A percentile compares a stretch with the other conserved stretches of the same genome.
These are phyloP conservation scores for Paracoccidioides lutzii DNA, from an alignment of 2,329 filamentous ascomycete genomes.

Conservation along the genomic window DNA sequence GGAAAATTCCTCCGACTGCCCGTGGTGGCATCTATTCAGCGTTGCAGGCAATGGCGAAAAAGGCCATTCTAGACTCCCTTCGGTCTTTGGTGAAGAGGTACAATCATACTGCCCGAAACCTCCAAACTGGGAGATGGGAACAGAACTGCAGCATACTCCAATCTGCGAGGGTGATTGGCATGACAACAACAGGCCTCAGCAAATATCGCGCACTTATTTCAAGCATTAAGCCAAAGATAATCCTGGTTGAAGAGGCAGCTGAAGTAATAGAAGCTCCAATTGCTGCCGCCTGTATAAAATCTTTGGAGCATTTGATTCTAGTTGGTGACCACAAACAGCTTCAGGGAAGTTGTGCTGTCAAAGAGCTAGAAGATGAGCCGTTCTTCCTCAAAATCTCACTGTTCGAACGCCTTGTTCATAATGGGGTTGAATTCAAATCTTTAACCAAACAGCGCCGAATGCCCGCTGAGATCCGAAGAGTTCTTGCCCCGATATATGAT, in stretches of 20 bases:
- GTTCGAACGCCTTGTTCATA: constrained; percentile 64
- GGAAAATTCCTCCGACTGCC: constrained; percentile 41
- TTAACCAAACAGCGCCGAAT: constrained; percentile 59
- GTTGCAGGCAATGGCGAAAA: constrained; percentile 46
- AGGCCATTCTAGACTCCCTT: constrained; percentile 35
- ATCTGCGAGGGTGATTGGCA: constrained; percentile 47
- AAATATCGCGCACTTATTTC: constrained; percentile 64
- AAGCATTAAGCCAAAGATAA: constrained; percentile 50
- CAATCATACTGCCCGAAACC: constrained; percentile 36
- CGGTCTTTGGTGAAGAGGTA: constrained; percentile 40
- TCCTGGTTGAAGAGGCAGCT: constrained; percentile 69
- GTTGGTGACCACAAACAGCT: constrained; percentile 76
- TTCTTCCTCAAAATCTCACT: constrained; percentile 61
- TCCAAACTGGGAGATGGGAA: constrained; percentile 47
- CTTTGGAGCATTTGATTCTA: constrained; percentile 51
- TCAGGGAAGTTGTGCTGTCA: constrained; percentile 51
- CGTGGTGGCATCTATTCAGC: constrained; percentile 56
- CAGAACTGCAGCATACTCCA: constrained; percentile 48
- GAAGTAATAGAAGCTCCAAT: constrained; percentile 53
- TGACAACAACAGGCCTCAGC: constrained; percentile 68
- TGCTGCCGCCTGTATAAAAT: constrained; percentile 46
- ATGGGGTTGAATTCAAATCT: constrained; percentile 49
- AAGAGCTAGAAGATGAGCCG: constrained; percentile 45
- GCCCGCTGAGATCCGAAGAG: constrained; percentile 52
- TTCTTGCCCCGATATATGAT: constrained; percentile 51